Conservation (phyloP, 2,329 filamentous ascomycete species). For the Fusarium vanettenii region DNA sequence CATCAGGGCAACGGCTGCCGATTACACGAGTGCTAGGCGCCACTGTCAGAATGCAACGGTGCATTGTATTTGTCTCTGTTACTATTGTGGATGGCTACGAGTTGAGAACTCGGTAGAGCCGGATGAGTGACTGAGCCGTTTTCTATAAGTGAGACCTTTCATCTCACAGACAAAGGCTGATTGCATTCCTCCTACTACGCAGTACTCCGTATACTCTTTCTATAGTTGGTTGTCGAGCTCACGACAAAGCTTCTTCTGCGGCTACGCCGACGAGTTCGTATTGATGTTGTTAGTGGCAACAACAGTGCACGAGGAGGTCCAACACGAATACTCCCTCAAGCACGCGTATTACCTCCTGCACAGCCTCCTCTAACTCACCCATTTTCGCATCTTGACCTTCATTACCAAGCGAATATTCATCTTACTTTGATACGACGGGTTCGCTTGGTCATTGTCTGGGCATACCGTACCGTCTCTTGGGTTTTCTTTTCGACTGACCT, state of each 20-base stretch:
- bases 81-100: background rate
- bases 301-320: background rate
- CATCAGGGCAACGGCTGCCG: background rate
- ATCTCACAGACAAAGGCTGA: background rate
- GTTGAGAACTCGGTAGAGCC: background rate
- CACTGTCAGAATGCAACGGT: background rate
- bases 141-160: background rate
- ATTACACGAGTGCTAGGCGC: background rate
- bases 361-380: background rate
- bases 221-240: background rate
- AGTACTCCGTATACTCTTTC: background rate
- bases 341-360: background rate
- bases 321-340: background rate
- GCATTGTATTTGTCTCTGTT: background rate
- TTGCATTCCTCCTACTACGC: background rate
- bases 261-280: background rate
- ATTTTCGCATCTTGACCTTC: background rate
- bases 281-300: background rate
- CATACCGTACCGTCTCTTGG: background rate
- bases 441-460: background rate
- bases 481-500: background rate
- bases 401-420: background rate
- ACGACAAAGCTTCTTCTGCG: background rate
- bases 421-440: background rate
- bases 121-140: background rate